A percentile compares a stretch with the other conserved stretches of the same genome.
Evolutionary conservation across 1,284 basidiomycete genomes (phyloP).

Genomic region (Fomitopsis palustris): DNA sequence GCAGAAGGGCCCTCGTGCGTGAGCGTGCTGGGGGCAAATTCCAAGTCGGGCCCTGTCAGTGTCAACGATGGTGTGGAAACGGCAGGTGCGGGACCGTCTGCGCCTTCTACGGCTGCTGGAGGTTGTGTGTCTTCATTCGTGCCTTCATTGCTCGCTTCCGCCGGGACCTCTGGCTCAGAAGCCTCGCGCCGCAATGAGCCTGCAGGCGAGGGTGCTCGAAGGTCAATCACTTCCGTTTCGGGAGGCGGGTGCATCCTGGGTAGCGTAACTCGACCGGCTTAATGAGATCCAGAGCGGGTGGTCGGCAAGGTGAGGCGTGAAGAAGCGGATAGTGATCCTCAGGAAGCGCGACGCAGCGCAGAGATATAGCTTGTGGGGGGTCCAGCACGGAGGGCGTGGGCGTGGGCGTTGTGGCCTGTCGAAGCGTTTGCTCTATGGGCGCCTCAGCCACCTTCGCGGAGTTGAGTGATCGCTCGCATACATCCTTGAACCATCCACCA

Average conservation of each 20-base stretch:
- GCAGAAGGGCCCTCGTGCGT: not conserved
- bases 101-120: not conserved
- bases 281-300: not conserved
- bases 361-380: not conserved
- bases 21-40: not conserved
- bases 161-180: not conserved
- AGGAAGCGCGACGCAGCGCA: not conserved
- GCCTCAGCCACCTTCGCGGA: not conserved
- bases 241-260: not conserved
- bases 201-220: not conserved
- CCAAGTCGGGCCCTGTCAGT: not conserved
- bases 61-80: not conserved
- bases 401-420: not conserved
- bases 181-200: not conserved
- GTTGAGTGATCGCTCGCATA: not conserved
- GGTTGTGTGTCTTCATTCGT: not conserved
- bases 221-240: not conserved
- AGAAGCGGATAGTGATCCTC: not conserved
- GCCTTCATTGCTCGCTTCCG: not conserved
- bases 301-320: not conserved
- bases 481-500: too few species aligned
- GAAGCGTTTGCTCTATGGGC: not conserved
- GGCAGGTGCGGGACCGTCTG: not conserved
- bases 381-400: not conserved
- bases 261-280: not conserved